These are phyloP conservation scores for Orbilia quercus DNA, from an alignment of 2,329 filamentous ascomycete genomes.

Conservation along the genomic window DNA sequence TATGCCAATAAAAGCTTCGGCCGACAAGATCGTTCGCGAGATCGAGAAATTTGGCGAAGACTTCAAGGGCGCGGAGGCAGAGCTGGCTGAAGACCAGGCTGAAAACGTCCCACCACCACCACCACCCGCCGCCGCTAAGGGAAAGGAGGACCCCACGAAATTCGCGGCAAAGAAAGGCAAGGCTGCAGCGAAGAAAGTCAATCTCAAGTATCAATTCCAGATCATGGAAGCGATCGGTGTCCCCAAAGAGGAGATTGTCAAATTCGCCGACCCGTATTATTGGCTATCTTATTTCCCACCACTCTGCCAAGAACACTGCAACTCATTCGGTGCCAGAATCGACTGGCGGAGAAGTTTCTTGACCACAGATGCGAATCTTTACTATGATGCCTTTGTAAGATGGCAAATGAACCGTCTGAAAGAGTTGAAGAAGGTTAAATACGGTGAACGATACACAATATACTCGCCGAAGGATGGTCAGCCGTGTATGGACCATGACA, in stretches of 20 bases:
- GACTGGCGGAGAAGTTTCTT: constrained; percentile 94
- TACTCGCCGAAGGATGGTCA: constrained; percentile 91
- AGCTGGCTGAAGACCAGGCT: constrained; percentile 67
- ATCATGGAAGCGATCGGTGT: constrained; percentile 94
- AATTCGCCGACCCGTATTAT: constrained; percentile 88
- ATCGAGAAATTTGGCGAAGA: constrained; percentile 87
- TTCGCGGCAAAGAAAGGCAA: constrained; percentile 95
- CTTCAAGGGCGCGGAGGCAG: constrained; percentile 75
- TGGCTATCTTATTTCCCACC: constrained; percentile 94
- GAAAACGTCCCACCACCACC: constrained; percentile 66
- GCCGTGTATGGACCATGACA: constrained; percentile 87
- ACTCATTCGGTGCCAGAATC: constrained; percentile 83
- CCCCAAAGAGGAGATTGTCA: constrained; percentile 86
- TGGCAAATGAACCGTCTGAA: constrained; percentile 98
- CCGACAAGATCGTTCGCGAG: constrained; percentile 88
- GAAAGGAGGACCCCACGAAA: constrained; percentile 86
- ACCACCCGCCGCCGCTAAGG: constrained; percentile 71
- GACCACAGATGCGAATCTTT: constrained; percentile 95
- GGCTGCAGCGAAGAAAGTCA: constrained; percentile 85
- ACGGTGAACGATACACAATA: constrained; percentile 91
- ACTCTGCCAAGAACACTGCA: constrained; percentile 81
- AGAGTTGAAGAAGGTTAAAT: constrained; percentile 91
- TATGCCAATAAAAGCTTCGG: constrained; percentile 97
- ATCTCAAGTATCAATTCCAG: constrained; percentile 95
- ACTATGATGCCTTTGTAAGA: constrained; percentile 92